phyloP scores from a whole-genome alignment of 805 yeast species.

The Wickerhamomyces pijperi region DNA sequence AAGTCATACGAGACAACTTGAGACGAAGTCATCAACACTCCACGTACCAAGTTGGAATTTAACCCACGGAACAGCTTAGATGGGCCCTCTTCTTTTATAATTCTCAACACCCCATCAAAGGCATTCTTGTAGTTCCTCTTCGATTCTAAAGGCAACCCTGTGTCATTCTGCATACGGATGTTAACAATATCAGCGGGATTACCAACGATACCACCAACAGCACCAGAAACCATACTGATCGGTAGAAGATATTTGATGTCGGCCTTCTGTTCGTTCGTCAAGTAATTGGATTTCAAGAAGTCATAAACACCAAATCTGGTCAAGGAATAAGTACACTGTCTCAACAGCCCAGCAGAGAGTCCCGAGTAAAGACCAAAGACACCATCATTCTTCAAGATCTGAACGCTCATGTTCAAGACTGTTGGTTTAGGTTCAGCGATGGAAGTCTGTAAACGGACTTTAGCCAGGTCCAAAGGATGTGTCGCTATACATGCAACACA shows the following conservation, averaged over 20 bases:
- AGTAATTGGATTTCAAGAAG: slow-evolving; percentile 47
- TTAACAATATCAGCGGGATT: slow-evolving; percentile 84
- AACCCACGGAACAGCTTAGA: slow-evolving; percentile 59
- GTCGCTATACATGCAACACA: slow-evolving; percentile 56
- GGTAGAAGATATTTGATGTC: slow-evolving; percentile 55
- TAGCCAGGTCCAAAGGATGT: slow-evolving; percentile 81
- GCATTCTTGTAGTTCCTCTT: slow-evolving; percentile 73
- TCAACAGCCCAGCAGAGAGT: slow-evolving; percentile 64
- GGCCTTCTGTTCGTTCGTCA: slow-evolving; percentile 32
- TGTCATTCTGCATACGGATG: slow-evolving; percentile 86
- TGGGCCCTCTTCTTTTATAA: slow-evolving; percentile 49
- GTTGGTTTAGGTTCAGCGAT: slow-evolving; percentile 46
- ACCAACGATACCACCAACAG: slow-evolving; percentile 75
- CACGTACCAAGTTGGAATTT: slow-evolving; percentile 68
- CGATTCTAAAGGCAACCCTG: slow-evolving; percentile 48
- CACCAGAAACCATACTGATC: slow-evolving; percentile 79
- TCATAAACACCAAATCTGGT: slow-evolving; percentile 85
- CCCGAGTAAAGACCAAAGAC: slow-evolving; percentile 65
- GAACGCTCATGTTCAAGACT: slow-evolving; percentile 47
- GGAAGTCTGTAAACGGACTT: slow-evolving; percentile 80
- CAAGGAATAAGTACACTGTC: slow-evolving; percentile 85
- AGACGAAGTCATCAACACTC: slow-evolving; percentile 81
- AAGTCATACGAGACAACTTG: slow-evolving; percentile 84
- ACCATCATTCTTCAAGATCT: slow-evolving; percentile 58
- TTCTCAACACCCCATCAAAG: slow-evolving; percentile 58